These are phyloP conservation scores for Ilyonectria robusta DNA, from an alignment of 2,329 filamentous ascomycete genomes.

Conservation along the genomic window DNA sequence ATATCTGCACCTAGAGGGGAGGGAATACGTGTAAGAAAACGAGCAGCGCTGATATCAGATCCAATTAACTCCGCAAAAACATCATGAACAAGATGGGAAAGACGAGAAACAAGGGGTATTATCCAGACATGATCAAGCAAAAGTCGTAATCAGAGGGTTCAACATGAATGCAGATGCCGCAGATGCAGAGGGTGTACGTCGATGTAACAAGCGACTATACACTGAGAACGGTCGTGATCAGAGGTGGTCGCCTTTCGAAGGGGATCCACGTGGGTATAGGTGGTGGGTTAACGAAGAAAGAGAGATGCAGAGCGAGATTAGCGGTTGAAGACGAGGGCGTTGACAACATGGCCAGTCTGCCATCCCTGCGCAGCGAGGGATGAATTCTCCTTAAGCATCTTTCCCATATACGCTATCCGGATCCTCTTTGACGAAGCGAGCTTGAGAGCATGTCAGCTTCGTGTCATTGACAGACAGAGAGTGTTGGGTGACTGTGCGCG, in stretches of 20 bases:
- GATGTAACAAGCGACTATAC: not conserved
- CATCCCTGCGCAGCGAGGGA: slow-evolving; percentile 80
- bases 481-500: not conserved
- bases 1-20: slow-evolving; percentile 13
- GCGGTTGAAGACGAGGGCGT: slow-evolving; percentile 77
- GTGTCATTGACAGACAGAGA: not conserved
- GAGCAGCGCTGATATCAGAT: slow-evolving; percentile 24
- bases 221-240: not conserved
- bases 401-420: slow-evolving; percentile 85
- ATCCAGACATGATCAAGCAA: slow-evolving; percentile 41
- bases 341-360: slow-evolving; percentile 81
- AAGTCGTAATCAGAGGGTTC: slow-evolving; percentile 19
- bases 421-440: slow-evolving; percentile 72
- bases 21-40: slow-evolving; percentile 16
- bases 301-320: slow-evolving; percentile 47
- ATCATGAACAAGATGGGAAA: slow-evolving; percentile 13
- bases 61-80: slow-evolving; percentile 26
- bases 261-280: not conserved
- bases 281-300: not conserved
- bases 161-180: slow-evolving; percentile 14
- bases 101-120: slow-evolving; percentile 46
- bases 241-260: not conserved
- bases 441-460: slow-evolving; percentile 55
- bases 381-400: slow-evolving; percentile 78
- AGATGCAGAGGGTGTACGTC: slow-evolving; percentile 15